A percentile compares a stretch with the other conserved stretches of the same genome.
These are phyloP conservation scores for Populus tremula DNA, from an alignment of 345 rosid species.

Conservation along the genomic window DNA sequence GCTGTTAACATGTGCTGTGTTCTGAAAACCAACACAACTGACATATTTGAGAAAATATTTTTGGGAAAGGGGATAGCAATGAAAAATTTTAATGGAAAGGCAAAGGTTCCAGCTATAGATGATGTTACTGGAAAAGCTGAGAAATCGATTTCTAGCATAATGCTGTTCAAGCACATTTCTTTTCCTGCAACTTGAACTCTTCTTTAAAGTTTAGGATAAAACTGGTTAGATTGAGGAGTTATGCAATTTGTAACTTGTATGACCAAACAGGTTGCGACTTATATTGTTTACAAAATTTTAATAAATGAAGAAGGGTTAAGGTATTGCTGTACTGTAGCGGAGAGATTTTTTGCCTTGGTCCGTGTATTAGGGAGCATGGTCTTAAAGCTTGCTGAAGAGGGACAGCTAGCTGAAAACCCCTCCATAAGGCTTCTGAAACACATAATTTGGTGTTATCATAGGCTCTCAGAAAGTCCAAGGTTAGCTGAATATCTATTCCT, in stretches of 20 bases:
- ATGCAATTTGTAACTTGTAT: neutral
- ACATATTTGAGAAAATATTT: neutral
- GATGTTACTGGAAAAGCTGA: neutral
- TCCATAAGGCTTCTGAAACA: constrained; percentile 28
- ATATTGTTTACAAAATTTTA: constrained; percentile 40
- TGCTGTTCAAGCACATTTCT: neutral
- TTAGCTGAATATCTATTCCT: constrained; percentile 4
- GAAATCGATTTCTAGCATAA: neutral
- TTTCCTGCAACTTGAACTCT: neutral
- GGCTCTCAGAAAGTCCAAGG: constrained; percentile 52
- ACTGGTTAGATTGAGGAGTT: neutral
- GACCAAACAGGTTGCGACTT: constrained; percentile 44
- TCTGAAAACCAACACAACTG: neutral
- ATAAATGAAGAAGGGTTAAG: constrained; percentile 35
- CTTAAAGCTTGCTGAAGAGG: constrained; percentile 9
- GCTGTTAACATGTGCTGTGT: neutral
- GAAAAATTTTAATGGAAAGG: neutral
- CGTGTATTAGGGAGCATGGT: constrained; percentile 27
- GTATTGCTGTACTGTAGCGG: constrained; percentile 39
- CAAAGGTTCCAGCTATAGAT: neutral
- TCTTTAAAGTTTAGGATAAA: neutral
- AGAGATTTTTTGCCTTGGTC: constrained; percentile 30
- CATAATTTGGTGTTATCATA: constrained; percentile 43
- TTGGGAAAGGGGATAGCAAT: neutral
- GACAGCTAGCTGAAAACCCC: constrained; percentile 1